phyloP scores from a whole-genome alignment of 192 early-diverging fungal genomes.

The Radiomyces spectabilis region DNA sequence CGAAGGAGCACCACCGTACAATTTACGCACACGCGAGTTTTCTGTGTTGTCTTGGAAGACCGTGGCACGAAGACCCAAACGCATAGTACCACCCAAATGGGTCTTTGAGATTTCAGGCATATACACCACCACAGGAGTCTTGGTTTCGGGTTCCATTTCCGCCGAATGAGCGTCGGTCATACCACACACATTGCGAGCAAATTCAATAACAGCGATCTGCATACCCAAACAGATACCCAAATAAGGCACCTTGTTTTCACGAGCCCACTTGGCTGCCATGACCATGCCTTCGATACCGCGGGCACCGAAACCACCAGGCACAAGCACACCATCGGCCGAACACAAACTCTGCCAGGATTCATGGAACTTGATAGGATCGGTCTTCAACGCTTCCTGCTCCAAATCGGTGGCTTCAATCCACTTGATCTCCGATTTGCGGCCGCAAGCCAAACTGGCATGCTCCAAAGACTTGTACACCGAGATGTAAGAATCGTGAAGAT shows the following conservation, averaged over 20 bases:
- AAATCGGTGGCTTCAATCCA: slow-evolving; percentile 97
- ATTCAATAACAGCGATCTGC: slow-evolving; percentile 96
- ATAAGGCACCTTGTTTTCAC: slow-evolving; percentile 95
- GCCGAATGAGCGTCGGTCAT: slow-evolving; percentile 75
- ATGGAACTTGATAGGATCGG: slow-evolving; percentile 89
- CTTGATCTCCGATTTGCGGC: slow-evolving; percentile 72
- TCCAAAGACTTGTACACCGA: slow-evolving; percentile 95
- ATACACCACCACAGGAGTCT: slow-evolving; percentile 77
- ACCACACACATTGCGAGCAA: slow-evolving; percentile 87
- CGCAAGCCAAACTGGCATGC: slow-evolving; percentile 83
- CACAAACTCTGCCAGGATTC: slow-evolving; percentile 92
- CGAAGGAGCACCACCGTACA: slow-evolving; percentile 47
- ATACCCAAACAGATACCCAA: slow-evolving; percentile 97
- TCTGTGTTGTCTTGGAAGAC: slow-evolving; percentile 63
- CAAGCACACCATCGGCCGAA: slow-evolving; percentile 86
- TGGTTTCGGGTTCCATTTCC: slow-evolving; percentile 74
- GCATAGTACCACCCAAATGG: slow-evolving; percentile 96
- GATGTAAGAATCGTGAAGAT: slow-evolving; percentile 94
- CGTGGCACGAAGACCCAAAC: slow-evolving; percentile 81
- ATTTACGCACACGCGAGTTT: slow-evolving; percentile 57
- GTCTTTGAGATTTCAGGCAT: slow-evolving; percentile 97
- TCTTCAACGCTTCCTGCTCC: slow-evolving; percentile 62
- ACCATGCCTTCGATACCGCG: slow-evolving; percentile 98
- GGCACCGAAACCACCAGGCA: slow-evolving; percentile 96
- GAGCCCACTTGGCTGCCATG: slow-evolving; percentile 90